A percentile compares a stretch with the other conserved stretches of the same genome.
phyloP scores from a whole-genome alignment of 1,284 basidiomycete species.

The Apiotrichum montevideense region DNA sequence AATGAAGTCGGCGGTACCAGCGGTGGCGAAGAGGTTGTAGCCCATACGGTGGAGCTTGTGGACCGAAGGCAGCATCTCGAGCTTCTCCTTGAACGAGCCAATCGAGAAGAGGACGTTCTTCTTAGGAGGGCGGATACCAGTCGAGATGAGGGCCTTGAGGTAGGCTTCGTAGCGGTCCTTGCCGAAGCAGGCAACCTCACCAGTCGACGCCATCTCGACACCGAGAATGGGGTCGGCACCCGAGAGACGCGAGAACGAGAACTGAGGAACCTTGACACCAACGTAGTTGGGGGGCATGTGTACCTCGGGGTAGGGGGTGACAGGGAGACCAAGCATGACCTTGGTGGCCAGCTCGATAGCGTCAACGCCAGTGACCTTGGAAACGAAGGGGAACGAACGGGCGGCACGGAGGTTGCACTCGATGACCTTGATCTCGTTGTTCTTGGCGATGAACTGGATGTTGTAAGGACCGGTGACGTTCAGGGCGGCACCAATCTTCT shows the following conservation, averaged over 20 bases:
- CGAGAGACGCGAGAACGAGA: conserved; percentile 90
- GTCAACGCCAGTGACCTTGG: conserved; percentile 94
- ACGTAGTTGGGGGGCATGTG: conserved; percentile 87
- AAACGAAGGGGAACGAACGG: conserved; percentile 97
- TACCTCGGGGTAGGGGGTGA: conserved; percentile 83
- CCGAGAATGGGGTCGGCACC: conserved; percentile 98
- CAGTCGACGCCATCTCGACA: conserved; percentile 99
- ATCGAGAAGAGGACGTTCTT: conserved; percentile 44
- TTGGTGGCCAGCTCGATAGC: conserved; percentile 98
- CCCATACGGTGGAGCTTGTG: conserved; percentile 91
- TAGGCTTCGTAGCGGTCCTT: conserved; percentile 98
- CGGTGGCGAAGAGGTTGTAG: conserved; percentile 94
- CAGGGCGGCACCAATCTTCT: conserved; percentile 95
- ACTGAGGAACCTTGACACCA: conserved; percentile 97
- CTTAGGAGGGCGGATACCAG: conserved; percentile 88
- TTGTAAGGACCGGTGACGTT: conserved; percentile 99
- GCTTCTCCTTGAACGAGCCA: conserved; percentile 95
- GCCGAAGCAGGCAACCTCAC: conserved; percentile 98
- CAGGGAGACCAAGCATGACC: conserved; percentile 87
- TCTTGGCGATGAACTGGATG: conserved; percentile 99
- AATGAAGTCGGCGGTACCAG: conserved; percentile 94
- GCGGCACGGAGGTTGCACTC: conserved; percentile 98
- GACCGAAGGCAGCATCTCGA: conserved; percentile 93
- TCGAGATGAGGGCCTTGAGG: conserved; percentile 92
- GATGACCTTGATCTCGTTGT: conserved; percentile 99